Conservation (phyloP, 805 yeast genomes). For the Candida piceae region DNA sequence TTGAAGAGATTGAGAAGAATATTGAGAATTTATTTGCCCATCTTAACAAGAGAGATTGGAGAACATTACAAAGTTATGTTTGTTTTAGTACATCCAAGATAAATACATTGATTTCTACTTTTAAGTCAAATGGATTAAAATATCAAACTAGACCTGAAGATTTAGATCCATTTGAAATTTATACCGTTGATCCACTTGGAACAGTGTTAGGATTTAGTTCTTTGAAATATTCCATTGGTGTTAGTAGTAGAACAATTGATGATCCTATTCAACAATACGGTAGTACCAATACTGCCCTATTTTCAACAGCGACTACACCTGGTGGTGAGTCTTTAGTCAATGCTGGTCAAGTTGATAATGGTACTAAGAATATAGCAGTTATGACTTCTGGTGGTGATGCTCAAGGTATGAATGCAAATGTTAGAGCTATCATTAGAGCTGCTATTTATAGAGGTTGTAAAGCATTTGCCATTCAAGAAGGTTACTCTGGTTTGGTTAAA, state of each 20-base stretch:
- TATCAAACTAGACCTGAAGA: slow-evolving; percentile 67
- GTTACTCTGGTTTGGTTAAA: slow-evolving; percentile 65
- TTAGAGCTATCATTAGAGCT: slow-evolving; percentile 66
- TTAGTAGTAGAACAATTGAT: slow-evolving; percentile 6
- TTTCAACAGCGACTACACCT: background rate
- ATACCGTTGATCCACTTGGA: slow-evolving; percentile 80
- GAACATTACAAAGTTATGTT: slow-evolving; percentile 39
- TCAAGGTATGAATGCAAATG: slow-evolving; percentile 77
- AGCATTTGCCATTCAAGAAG: slow-evolving; percentile 66
- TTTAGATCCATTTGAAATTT: slow-evolving; percentile 68
- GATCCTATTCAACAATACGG: background rate
- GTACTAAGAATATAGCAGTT: slow-evolving; percentile 53
- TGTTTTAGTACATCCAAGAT: slow-evolving; percentile 44
- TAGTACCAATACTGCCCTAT: background rate
- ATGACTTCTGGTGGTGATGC: slow-evolving; percentile 84
- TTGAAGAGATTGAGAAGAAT: slow-evolving; percentile 21
- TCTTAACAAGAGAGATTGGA: slow-evolving; percentile 40
- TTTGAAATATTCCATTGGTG: slow-evolving; percentile 46
- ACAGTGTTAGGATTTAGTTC: slow-evolving; percentile 75
- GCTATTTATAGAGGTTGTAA: slow-evolving; percentile 62
- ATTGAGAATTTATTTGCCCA: slow-evolving; percentile 25
- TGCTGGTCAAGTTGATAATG: background rate
- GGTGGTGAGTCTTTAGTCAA: background rate
- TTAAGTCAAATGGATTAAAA: slow-evolving; percentile 29
- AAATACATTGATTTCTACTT: slow-evolving; percentile 31